Conservation (phyloP, 257 asterid species). For the Plantago ovata region DNA sequence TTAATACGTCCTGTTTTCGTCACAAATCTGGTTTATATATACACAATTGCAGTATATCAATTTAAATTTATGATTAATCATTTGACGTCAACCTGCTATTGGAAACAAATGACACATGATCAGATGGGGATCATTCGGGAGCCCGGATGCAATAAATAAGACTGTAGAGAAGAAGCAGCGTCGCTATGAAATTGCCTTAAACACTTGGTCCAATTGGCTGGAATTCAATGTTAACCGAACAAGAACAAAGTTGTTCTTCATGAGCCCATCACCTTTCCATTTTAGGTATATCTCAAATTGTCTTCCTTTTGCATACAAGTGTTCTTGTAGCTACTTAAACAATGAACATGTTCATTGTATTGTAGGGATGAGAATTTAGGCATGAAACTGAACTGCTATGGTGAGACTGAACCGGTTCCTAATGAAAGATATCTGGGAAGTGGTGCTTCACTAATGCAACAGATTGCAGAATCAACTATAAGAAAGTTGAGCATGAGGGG, state of each 20-base stretch:
- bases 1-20: background rate
- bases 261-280: conserved; percentile 42
- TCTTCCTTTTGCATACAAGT: background rate
- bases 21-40: background rate
- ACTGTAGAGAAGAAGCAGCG: conserved; percentile 33
- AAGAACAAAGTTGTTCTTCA: conserved; percentile 35
- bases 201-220: conserved; percentile 45
- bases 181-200: conserved; percentile 36
- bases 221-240: conserved; percentile 32
- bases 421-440: conserved; percentile 31
- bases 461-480: conserved; percentile 32
- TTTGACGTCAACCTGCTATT: background rate
- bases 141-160: conserved; percentile 20
- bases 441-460: conserved; percentile 35
- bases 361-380: conserved; percentile 48
- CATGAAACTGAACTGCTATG: conserved; percentile 34
- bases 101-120: background rate
- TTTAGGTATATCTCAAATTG: background rate
- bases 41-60: background rate
- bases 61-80: background rate
- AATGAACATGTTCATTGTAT: background rate
- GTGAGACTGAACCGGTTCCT: conserved; percentile 38
- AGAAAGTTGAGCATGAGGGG: conserved; percentile 24
- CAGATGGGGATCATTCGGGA: conserved; percentile 44
- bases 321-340: background rate